Percentiles rank a stretch among this genome's conserved stretches.
Evolutionary conservation across 306 rosid genomes (phyloP).

Genomic region (Fragaria iinumae): DNA sequence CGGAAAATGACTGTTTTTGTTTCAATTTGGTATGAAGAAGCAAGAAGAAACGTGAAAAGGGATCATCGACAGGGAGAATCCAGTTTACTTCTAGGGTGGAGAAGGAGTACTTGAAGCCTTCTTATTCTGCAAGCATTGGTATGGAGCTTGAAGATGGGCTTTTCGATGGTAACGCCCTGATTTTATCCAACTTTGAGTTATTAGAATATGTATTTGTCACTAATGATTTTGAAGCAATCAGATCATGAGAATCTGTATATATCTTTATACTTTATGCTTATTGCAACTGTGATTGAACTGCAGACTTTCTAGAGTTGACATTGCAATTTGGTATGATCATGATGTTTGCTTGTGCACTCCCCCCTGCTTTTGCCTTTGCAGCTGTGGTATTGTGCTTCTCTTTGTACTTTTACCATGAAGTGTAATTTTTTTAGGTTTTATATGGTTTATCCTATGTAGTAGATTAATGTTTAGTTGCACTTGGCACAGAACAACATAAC

Average conservation of each 20-base stretch:
- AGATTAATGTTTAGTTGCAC: constrained; percentile 20
- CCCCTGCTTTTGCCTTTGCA: constrained; percentile 87
- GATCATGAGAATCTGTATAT: background rate
- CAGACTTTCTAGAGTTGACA: constrained; percentile 93
- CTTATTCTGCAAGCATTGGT: constrained; percentile 90
- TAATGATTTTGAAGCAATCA: background rate
- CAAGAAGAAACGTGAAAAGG: constrained; percentile 63
- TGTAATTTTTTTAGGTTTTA: constrained; percentile 8
- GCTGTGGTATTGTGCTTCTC: constrained; percentile 56
- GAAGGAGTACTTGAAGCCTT: constrained; percentile 89
- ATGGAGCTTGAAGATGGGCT: constrained; percentile 96
- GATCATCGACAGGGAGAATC: constrained; percentile 49
- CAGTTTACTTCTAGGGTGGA: constrained; percentile 85
- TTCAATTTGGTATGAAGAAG: constrained; percentile 45
- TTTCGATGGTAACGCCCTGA: constrained; percentile 68
- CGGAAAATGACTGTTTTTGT: constrained; percentile 27
- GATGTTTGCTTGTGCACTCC: constrained; percentile 99
- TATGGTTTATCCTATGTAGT: constrained; percentile 10
- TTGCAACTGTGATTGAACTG: constrained; percentile 26
- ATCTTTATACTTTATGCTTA: constrained; percentile 15
- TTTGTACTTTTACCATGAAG: background rate
- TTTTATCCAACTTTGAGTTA: constrained; percentile 16
- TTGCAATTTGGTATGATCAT: constrained; percentile 94
- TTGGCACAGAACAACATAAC: constrained; percentile 75
- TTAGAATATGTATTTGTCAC: background rate